phyloP scores from a whole-genome alignment of 345 rosid species.

The Eucalyptus cloeziana region DNA sequence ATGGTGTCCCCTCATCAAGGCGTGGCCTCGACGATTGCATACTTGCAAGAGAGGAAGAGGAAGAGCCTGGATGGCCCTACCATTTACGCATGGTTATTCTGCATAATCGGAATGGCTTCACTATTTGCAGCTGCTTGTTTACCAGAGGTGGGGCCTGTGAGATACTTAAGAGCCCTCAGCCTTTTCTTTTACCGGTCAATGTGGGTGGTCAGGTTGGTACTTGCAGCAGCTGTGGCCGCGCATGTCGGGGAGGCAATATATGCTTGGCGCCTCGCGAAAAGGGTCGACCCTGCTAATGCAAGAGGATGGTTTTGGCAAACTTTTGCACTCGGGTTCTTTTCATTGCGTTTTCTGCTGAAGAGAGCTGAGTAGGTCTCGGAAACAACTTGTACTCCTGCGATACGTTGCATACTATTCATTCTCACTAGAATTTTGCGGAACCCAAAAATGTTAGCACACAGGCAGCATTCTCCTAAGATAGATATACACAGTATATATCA shows the following conservation, averaged over 20 bases:
- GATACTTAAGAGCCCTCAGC: conserved; percentile 27
- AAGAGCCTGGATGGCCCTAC: conserved; percentile 64
- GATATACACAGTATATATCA: not conserved
- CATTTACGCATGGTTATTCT: conserved; percentile 42
- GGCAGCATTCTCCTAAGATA: not conserved
- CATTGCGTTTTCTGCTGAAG: conserved; percentile 48
- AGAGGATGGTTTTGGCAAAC: conserved; percentile 92
- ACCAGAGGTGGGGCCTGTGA: conserved; percentile 60
- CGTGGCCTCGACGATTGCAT: conserved; percentile 76
- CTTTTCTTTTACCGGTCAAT: conserved; percentile 53
- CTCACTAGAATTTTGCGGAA: not conserved
- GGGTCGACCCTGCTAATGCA: conserved; percentile 61
- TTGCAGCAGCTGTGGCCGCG: conserved; percentile 4
- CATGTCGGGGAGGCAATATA: conserved; percentile 52
- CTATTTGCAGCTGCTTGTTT: conserved; percentile 45
- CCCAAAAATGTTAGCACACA: not conserved
- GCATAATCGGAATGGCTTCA: conserved; percentile 31
- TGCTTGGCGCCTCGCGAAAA: conserved; percentile 54
- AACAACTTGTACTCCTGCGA: not conserved
- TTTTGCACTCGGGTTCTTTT: conserved; percentile 46
- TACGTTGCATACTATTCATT: not conserved
- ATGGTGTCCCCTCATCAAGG: conserved; percentile 71
- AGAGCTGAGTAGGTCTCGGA: conserved; percentile 17
- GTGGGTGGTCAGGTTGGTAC: conserved; percentile 25
- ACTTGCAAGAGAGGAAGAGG: conserved; percentile 64